phyloP scores from a whole-genome alignment of 805 yeast genomes.

The Starmerella stigmatis region DNA sequence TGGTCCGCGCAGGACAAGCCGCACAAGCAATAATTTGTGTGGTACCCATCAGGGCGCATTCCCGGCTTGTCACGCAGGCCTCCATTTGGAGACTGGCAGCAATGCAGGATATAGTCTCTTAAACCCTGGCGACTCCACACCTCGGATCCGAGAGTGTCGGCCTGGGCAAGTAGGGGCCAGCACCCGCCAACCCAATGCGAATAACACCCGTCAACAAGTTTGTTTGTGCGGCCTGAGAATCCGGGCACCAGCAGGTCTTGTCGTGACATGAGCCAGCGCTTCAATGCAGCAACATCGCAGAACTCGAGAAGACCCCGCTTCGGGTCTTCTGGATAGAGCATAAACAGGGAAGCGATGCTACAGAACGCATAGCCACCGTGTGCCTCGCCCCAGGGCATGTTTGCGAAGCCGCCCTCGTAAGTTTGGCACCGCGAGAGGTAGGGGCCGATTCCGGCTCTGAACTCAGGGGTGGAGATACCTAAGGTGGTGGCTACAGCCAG shows the following conservation, averaged over 20 bases:
- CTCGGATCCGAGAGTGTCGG: constrained; percentile 29
- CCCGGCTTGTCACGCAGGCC: constrained; percentile 90
- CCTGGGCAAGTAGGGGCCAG: constrained; percentile 50
- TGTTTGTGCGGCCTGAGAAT: constrained; percentile 79
- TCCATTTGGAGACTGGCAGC: constrained; percentile 61
- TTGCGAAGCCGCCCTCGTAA: constrained; percentile 93
- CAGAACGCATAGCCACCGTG: constrained; percentile 97
- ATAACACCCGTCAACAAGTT: constrained; percentile 92
- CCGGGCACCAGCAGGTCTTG: constrained; percentile 78
- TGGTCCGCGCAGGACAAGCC: constrained; percentile 61
- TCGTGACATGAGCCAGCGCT: constrained; percentile 52
- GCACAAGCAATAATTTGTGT: constrained; percentile 70
- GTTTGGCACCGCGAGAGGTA: constrained; percentile 72
- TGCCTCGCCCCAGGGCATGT: constrained; percentile 74
- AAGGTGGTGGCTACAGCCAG: constrained; percentile 60
- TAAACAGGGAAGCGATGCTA: constrained; percentile 56
- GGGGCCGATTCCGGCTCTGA: constrained; percentile 41
- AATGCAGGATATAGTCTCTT: constrained; percentile 53
- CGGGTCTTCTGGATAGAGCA: constrained; percentile 33
- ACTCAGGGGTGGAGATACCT: constrained; percentile 41
- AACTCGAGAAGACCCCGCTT: constrained; percentile 29
- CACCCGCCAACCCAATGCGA: constrained; percentile 91
- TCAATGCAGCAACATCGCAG: constrained; percentile 41
- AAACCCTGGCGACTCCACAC: constrained; percentile 40
- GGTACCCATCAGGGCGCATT: constrained; percentile 70